These are phyloP conservation scores for Trichosanthes cucumerina DNA, from an alignment of 306 rosid genomes.

Conservation along the genomic window DNA sequence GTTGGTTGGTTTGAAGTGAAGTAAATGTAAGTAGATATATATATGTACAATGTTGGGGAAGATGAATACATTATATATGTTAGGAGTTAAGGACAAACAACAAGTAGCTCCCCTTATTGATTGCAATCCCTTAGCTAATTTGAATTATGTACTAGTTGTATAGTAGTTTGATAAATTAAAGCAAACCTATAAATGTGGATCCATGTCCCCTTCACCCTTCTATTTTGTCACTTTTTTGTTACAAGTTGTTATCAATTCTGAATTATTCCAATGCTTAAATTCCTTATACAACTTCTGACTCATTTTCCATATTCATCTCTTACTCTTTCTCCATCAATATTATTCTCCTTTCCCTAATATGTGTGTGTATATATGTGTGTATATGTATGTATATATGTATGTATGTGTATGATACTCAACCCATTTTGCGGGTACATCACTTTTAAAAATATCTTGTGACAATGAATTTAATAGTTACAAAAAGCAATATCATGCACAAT, in stretches of 20 bases:
- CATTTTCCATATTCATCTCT: not conserved
- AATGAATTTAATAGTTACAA: too few relatives aligned
- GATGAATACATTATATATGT: not conserved
- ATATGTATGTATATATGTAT: too few relatives aligned
- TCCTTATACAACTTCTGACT: not conserved
- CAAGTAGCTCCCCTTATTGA: slow-evolving; percentile 4
- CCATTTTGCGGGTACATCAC: too few relatives aligned
- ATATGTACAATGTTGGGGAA: not conserved
- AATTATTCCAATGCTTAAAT: not conserved
- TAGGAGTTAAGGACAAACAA: not conserved
- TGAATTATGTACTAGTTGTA: not conserved
- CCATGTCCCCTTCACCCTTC: slow-evolving; percentile 2
- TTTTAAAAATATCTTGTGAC: too few relatives aligned
- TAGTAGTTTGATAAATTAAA: not conserved
- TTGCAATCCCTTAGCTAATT: not conserved
- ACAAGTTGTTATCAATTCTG: not conserved
- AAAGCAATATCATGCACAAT: too few relatives aligned
- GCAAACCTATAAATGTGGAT: not conserved
- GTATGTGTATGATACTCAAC: too few relatives aligned
- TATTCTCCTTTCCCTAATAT: too few relatives aligned
- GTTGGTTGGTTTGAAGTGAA: not conserved
- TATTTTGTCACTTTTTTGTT: not conserved
- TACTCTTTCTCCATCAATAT: not conserved
- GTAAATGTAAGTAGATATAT: not conserved
- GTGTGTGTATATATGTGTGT: too few relatives aligned